These are phyloP conservation scores for Solanum tarijense DNA, from an alignment of 257 asterid genomes.

Conservation along the genomic window DNA sequence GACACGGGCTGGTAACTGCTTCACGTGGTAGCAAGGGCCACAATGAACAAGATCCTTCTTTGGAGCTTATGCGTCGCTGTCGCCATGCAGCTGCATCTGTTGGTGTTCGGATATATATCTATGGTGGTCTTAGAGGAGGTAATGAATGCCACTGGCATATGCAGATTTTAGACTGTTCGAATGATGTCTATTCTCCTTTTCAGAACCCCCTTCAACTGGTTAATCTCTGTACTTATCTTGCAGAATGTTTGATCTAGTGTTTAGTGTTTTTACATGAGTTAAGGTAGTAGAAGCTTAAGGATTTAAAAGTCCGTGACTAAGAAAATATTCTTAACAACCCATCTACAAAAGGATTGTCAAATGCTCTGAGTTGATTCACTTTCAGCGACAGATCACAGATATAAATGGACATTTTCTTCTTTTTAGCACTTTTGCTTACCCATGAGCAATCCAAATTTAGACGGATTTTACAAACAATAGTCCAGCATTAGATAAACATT, in stretches of 20 bases:
- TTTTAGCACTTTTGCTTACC: background rate
- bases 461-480: background rate
- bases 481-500: background rate
- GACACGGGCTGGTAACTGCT: constrained; percentile 75
- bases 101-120: constrained; percentile 71
- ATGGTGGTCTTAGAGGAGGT: constrained; percentile 98
- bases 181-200: constrained; percentile 1
- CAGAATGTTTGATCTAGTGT: background rate
- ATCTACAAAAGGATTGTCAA: background rate
- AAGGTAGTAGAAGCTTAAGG: background rate
- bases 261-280: background rate
- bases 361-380: background rate
- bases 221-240: background rate
- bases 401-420: background rate
- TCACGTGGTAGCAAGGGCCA: constrained; percentile 57
- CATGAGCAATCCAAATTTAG: background rate
- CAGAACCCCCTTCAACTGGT: background rate
- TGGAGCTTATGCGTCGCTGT: constrained; percentile 85
- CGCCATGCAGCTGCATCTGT: constrained; percentile 99
- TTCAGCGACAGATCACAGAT: background rate
- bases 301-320: background rate
- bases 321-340: background rate
- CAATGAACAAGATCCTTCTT: constrained; percentile 54
- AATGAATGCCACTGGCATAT: constrained; percentile 4
- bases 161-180: background rate